These are phyloP conservation scores for Amborella trichopoda DNA, from an alignment of 164 flowering plant genomes.

Conservation along the genomic window DNA sequence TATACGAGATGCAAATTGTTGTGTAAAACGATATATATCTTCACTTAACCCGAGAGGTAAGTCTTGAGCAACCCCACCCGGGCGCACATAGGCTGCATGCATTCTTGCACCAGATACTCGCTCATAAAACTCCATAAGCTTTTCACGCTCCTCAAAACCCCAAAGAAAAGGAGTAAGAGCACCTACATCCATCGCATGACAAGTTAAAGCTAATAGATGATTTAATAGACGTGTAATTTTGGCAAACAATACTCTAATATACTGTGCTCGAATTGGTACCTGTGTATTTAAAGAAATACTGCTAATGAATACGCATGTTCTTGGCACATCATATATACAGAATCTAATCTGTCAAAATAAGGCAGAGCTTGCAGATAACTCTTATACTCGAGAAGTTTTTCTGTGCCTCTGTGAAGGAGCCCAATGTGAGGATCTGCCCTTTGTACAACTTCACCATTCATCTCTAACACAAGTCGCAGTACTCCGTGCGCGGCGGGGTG, in stretches of 20 bases:
- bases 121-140: not conserved
- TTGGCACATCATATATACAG: not conserved
- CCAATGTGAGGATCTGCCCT: not conserved
- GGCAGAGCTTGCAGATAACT: not conserved
- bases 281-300: not conserved
- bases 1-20: not conserved
- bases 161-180: not conserved
- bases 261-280: not conserved
- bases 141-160: not conserved
- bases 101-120: not conserved
- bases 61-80: not conserved
- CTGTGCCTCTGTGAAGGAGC: not conserved
- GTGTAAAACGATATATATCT: not conserved
- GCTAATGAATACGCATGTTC: not conserved
- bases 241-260: not conserved
- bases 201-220: not conserved
- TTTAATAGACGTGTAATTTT: not conserved
- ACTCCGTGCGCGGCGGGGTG: not conserved
- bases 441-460: not conserved
- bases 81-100: not conserved
- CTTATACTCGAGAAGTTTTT: not conserved
- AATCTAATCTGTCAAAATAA: not conserved
- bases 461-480: not conserved
- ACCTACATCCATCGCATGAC: not conserved
- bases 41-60: not conserved